Percentiles rank a stretch among this genome's conserved stretches.
Evolutionary conservation across 345 rosid species (phyloP).

Genomic region (Pistacia atlantica): DNA sequence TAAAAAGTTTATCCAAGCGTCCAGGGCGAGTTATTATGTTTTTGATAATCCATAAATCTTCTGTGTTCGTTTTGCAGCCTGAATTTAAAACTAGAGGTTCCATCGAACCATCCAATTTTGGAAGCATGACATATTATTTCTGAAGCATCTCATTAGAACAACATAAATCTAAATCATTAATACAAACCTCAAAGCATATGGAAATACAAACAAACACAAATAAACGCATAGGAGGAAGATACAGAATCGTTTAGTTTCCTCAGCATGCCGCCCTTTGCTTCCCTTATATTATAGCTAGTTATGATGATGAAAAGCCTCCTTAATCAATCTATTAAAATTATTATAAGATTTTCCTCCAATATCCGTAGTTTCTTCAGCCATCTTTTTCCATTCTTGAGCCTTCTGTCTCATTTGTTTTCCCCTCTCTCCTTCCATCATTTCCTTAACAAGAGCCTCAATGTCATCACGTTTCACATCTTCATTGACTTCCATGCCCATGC

Average conservation of each 20-base stretch:
- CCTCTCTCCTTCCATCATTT: conserved; percentile 17
- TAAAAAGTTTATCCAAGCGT: no score
- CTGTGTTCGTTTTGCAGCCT: no score
- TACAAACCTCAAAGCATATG: background rate
- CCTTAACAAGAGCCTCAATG: conserved; percentile 13
- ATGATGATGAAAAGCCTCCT: conserved; percentile 11
- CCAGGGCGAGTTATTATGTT: no score
- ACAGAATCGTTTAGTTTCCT: background rate
- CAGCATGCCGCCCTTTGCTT: no score
- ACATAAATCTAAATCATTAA: background rate
- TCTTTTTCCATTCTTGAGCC: conserved; percentile 21
- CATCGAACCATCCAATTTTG: no score
- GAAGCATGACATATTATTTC: no score
- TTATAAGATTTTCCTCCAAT: conserved; percentile 22
- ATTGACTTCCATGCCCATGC: conserved; percentile 27
- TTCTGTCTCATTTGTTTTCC: conserved; percentile 14
- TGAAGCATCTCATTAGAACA: background rate
- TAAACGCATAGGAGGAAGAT: background rate
- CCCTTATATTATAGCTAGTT: background rate
- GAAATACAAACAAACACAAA: background rate
- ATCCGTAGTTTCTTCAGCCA: conserved; percentile 5
- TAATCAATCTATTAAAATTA: conserved; percentile 21
- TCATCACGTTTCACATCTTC: conserved; percentile 25
- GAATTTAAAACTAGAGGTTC: no score
- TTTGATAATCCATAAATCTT: no score